Base-by-base conservation (phyloP, 2,329 filamentous ascomycete genomes). In the Aspergillus hiratsukae region DNA sequence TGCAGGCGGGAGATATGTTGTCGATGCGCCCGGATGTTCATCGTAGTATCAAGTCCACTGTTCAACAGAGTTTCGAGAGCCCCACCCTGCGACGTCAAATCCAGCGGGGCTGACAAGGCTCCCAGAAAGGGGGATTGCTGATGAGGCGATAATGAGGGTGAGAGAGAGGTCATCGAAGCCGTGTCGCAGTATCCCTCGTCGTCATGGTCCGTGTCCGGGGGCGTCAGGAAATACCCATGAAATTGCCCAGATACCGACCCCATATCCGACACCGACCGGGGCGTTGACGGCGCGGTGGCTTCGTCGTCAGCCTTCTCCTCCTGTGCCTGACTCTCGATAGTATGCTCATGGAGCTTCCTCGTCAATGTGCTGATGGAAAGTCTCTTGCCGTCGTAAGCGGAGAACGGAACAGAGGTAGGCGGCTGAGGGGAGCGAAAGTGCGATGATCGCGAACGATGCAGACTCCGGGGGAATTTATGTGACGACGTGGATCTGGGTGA, bases 101-200 rank as follows among this genome's bases (percentile, higher is more conserved):
- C 68, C 3, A 60, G 54, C 2, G 69, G 70, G 3, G 64, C 64
- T 23, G 64, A 72, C 0, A 69, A 71, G 1, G 70, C 67, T 23
- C 64, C 69, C n/a, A 66, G 50, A 19, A 64, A 65, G 1, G 58
- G 69, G 19, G 59, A 68, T 62, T 62, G 66, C 51, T 59, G 67
- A 9, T 58, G 57, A 1, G 60, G 55, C 0, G 60, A 76, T 63
- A 84, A 84, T 2, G 63, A 57, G 1, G 58, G 76, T 61, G 84
- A 86, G 55, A 89, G 87, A 57, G 81, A 86, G 63, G 79, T 84
- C 64, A 81, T 93, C 56, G 74, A 78, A 4, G 77, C 77, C 49
- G 85, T 88, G 69, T 78, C 78, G 59, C 62, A 64, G 29, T 63
- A 66, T 45, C 67, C 66, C 41, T 72, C 69, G n/a, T 73, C 70